Evolutionary conservation across 148 eudicot genomes (phyloP), one percentile per base, ranked within the genome.

Genomic region (Camellia granthamiana): DNA sequence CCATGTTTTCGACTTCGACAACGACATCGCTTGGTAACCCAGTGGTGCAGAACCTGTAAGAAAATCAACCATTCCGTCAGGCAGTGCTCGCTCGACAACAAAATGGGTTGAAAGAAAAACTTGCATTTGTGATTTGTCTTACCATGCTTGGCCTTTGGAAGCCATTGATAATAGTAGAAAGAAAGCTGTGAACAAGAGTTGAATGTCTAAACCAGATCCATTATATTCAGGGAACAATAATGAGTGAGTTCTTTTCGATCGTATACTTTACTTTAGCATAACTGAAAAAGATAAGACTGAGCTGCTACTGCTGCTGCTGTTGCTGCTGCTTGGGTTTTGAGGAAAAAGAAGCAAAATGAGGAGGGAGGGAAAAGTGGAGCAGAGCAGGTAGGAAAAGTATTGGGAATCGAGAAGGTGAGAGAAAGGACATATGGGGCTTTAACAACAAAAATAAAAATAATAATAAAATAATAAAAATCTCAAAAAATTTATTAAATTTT

Each of bases 101-200:
- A 51, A 19, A 44, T 12, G 61, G 3, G 61, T 2, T 2, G 7
- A 23, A 6, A 10, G 43, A 21, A 23, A 52, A 1, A 70, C 10
- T 52, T 72, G 60, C 19, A 54, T 23, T 72, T 6, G 60, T 4
- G 11, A 54, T 23, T 72, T 6, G 60, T 4, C 59, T 49, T 23
- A 89, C 92, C 98, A 94, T 75, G 98, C 97, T 88, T 94, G 97
- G 68, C 93, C 93, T 84, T 87, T 94, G 71, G 87, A 61, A 2
- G 90, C 91, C 97, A 91, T 91, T 83, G 47, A 72, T 43, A 0
- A 3, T 30, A 1, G 55, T 16, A 21, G 75, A 0, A 18, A 16
- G 10, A 65, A 75, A 51, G 42, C 59, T 19, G 18, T 2, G 55
- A n/a, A 70, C 3, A 11, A n/a, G 47, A 47, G 5, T 4, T 16